phyloP scores from a whole-genome alignment of 1,284 basidiomycete genomes.

The Leucoagaricus sp. region DNA sequence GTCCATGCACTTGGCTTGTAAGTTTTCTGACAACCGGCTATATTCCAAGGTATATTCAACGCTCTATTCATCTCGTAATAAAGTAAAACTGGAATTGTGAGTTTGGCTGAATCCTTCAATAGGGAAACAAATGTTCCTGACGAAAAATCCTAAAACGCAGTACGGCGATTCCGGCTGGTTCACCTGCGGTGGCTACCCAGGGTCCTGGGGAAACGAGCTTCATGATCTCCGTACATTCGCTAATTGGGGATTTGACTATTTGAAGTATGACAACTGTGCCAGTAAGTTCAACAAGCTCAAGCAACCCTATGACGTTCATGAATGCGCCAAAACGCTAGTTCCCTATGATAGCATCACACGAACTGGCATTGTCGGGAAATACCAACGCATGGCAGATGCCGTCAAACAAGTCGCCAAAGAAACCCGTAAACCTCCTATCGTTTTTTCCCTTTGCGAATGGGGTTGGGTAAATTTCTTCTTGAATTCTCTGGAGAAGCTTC shows the following conservation, averaged over 20 bases:
- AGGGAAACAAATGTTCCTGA: background rate
- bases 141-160: slow-evolving; percentile 18
- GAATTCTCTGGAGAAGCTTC: background rate
- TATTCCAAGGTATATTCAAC: too few relatives aligned
- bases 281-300: slow-evolving; percentile 31
- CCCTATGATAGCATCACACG: slow-evolving; percentile 9
- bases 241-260: slow-evolving; percentile 56
- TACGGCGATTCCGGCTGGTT: slow-evolving; percentile 55
- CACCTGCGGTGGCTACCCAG: slow-evolving; percentile 50
- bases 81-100: slow-evolving; percentile 56
- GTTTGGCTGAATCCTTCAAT: slow-evolving; percentile 16
- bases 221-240: slow-evolving; percentile 51
- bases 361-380: slow-evolving; percentile 34
- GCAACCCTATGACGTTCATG: slow-evolving; percentile 57
- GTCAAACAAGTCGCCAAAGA: slow-evolving; percentile 43
- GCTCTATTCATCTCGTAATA: too few relatives aligned
- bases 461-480: slow-evolving; percentile 43
- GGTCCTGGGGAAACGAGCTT: slow-evolving; percentile 47
- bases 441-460: slow-evolving; percentile 60
- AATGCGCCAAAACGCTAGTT: slow-evolving; percentile 28
- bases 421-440: slow-evolving; percentile 46
- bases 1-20: slow-evolving; percentile 56
- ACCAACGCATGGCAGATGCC: slow-evolving; percentile 54
- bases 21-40: slow-evolving; percentile 19
- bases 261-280: slow-evolving; percentile 60